Conservation (phyloP, 2,329 filamentous ascomycete species). For the Alternaria sp. region DNA sequence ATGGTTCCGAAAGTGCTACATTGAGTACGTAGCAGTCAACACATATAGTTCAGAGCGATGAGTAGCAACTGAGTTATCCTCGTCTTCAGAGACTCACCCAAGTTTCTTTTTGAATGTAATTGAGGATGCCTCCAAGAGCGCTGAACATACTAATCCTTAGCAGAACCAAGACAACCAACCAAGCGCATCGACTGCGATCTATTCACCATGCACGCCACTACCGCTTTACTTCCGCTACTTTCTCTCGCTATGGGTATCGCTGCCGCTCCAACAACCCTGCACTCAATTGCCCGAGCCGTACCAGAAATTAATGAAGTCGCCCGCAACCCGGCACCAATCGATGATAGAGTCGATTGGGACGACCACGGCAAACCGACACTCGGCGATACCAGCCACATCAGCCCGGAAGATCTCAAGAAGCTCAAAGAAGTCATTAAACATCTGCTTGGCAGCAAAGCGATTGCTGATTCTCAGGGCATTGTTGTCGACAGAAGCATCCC, state of each 20-base stretch:
- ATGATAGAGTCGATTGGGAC: constrained; percentile 16
- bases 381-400: constrained; percentile 6
- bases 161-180: neutral
- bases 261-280: constrained; percentile 21
- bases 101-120: neutral
- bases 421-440: constrained; percentile 11
- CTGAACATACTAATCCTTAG: neutral
- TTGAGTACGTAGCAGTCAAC: constrained; percentile 8
- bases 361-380: constrained; percentile 14
- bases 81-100: neutral
- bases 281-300: constrained; percentile 12
- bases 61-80: neutral
- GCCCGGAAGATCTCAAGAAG: constrained; percentile 6
- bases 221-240: constrained; percentile 19
- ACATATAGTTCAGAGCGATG: constrained; percentile 6
- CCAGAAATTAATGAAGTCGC: constrained; percentile 27
- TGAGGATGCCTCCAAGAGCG: neutral
- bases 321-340: constrained; percentile 32
- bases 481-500: constrained; percentile 2
- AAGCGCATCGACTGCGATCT: neutral
- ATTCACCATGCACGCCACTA: constrained; percentile 20
- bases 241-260: constrained; percentile 12
- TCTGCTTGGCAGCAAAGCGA: constrained; percentile 7
- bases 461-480: constrained; percentile 1
- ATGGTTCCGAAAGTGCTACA: constrained; percentile 14